Base-by-base conservation (phyloP, 2,329 filamentous ascomycete species). In the Bipolaris gigantea region DNA sequence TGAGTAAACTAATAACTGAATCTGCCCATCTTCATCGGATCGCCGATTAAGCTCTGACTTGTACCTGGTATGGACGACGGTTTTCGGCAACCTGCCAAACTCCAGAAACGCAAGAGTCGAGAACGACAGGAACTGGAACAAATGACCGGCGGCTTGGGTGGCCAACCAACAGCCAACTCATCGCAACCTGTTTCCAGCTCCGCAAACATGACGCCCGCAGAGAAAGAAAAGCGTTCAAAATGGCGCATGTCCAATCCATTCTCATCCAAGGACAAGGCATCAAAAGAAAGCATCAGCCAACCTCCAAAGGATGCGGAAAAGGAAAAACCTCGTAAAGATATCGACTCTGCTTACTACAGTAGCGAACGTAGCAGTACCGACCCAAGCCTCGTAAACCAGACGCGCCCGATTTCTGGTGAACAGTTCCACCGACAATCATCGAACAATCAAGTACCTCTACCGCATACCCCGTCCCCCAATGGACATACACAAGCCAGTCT, bases 221-320 rank as follows among this genome's bases (percentile, higher is more conserved):
- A 70, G 8, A 72, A 72, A 46, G 71, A 73, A 34, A 74, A 73
- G 62, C 67, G 63, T 33, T 73, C 71, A 8, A 72, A 70, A 59
- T 74, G 68, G 64, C 67, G 69, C 16, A 62, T 73, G 23, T 74
- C 71, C 9, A 73, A 72, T 23, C 69, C 69, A 2, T 74, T 73
- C 50, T 69, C 73, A 43, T 67, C 66, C 16, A 73, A 72, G 53
- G 69, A 72, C 27, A 72, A 72, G 53, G 60, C 69, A 10, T 50
- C 41, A 3, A 53, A 54, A 32, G 55, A 63, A n/a, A 55, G 47
- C 25, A 30, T 46, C 11, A 32, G 30, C 18, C 52, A 50, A n/a
- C 25, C 36, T 30, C 50, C 57, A 1, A 50, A 51, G 15, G 58
- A 64, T 7, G 48, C 65, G 5, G 51, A 46, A 21, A 56, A 51